Percentiles rank a stretch among this genome's conserved stretches.
These are phyloP conservation scores for Yamadazyma scolyti DNA, from an alignment of 805 yeast genomes.

Conservation along the genomic window DNA sequence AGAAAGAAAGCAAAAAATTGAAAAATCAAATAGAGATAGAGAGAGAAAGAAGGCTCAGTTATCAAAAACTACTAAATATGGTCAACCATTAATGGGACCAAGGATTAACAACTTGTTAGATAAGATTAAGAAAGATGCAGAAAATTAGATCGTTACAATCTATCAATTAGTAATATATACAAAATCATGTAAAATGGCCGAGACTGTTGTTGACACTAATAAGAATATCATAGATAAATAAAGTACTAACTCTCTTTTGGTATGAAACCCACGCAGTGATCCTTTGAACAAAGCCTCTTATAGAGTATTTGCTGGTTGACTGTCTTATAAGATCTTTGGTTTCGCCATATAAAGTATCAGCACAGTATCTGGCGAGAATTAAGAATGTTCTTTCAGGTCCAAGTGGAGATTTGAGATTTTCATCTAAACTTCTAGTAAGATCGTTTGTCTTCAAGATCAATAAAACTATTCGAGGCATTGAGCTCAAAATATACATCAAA, in stretches of 20 bases:
- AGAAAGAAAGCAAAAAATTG: conserved; percentile 31
- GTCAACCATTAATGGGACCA: conserved; percentile 92
- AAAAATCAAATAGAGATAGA: conserved; percentile 37
- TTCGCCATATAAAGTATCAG: conserved; percentile 72
- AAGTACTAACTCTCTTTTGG: conserved; percentile 26
- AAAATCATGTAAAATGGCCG: neutral
- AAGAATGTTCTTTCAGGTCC: conserved; percentile 87
- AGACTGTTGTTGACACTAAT: conserved; percentile 4
- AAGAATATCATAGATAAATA: conserved; percentile 33
- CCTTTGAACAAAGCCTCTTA: conserved; percentile 12
- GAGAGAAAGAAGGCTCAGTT: conserved; percentile 38
- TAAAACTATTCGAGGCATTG: conserved; percentile 81
- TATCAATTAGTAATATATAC: conserved; percentile 1
- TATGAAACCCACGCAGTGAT: conserved; percentile 30
- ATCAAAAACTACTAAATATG: conserved; percentile 56
- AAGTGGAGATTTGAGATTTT: conserved; percentile 70
- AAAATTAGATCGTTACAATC: too few species aligned
- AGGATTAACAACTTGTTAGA: conserved; percentile 74
- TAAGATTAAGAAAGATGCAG: conserved; percentile 49
- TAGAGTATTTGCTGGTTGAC: conserved; percentile 15
- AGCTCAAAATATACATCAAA: conserved; percentile 73
- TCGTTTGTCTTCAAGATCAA: conserved; percentile 92
- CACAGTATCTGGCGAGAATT: conserved; percentile 88
- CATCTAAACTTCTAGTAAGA: conserved; percentile 85
- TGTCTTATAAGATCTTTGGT: conserved; percentile 38